Evolutionary conservation across 352 stramenopile species (phyloP).

Genomic region (Phytopythium delawarense): DNA sequence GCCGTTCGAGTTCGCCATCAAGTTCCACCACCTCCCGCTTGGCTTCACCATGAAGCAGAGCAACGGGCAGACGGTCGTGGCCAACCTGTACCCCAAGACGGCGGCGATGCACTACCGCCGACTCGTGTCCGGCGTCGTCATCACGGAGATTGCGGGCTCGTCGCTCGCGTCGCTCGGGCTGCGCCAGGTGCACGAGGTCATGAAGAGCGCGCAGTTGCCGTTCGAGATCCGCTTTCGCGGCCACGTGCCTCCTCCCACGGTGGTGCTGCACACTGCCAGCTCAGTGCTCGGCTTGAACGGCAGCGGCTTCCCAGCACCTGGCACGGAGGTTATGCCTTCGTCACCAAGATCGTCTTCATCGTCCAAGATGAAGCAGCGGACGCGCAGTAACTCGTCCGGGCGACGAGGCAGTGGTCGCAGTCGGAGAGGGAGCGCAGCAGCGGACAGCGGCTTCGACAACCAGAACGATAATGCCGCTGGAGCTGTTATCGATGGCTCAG

Average conservation of each 20-base stretch:
- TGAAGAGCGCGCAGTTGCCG: constrained; percentile 69
- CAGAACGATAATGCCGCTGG: neutral
- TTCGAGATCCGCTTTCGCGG: constrained; percentile 65
- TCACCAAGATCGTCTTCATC: neutral
- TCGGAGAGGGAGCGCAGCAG: neutral
- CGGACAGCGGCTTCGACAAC: neutral
- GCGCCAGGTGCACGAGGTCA: constrained; percentile 81
- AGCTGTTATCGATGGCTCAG: too few species aligned
- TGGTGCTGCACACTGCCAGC: neutral
- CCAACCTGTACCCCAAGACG: constrained; percentile 82
- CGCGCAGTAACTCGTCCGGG: neutral
- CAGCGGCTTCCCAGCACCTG: neutral
- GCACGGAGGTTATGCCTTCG: neutral
- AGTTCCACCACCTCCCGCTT: constrained; percentile 83
- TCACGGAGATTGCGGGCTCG: constrained; percentile 68
- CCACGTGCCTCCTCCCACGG: constrained; percentile 1
- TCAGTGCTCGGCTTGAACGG: neutral
- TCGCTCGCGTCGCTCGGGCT: constrained; percentile 58
- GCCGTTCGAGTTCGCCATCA: constrained; percentile 58
- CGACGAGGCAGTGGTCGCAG: neutral
- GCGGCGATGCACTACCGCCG: constrained; percentile 70
- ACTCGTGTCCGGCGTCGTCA: constrained; percentile 58
- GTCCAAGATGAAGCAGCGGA: neutral
- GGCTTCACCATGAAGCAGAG: constrained; percentile 85
- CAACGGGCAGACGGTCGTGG: constrained; percentile 59